Percentiles rank a stretch among this genome's conserved stretches.
Conservation (phyloP, 306 rosid species). For the Delonix regia region DNA sequence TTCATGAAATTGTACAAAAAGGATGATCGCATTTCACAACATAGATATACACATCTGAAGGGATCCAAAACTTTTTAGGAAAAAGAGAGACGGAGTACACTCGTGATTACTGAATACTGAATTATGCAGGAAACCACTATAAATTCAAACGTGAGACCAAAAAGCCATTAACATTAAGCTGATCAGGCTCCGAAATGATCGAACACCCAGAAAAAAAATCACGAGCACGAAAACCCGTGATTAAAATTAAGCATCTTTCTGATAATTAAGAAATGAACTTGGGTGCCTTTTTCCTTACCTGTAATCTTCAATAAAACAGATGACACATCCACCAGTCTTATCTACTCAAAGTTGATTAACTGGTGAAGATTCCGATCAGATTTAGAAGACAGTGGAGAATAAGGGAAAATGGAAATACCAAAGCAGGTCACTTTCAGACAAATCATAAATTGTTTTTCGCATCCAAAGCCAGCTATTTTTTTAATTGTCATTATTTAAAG, state of each 20-base stretch:
- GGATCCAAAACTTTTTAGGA: not conserved
- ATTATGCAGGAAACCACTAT: conserved; percentile 33
- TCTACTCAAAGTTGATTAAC: conserved; percentile 49
- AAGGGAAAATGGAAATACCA: not conserved
- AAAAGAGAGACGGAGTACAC: not conserved
- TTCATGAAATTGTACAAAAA: not conserved
- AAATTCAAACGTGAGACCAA: conserved; percentile 27
- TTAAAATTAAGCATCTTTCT: conserved; percentile 4
- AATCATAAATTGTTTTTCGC: too few relatives aligned
- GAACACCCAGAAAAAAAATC: conserved; percentile 28
- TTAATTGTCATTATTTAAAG: not conserved
- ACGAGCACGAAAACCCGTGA: conserved; percentile 1
- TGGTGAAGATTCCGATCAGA: conserved; percentile 48
- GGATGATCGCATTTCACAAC: conserved; percentile 17
- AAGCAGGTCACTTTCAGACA: conserved; percentile 48
- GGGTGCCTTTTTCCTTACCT: conserved; percentile 37
- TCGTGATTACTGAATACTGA: not conserved
- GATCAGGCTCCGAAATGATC: conserved; percentile 30
- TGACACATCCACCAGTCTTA: conserved; percentile 56
- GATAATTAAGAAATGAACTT: conserved; percentile 20
- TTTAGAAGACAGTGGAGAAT: not conserved
- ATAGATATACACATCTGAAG: conserved; percentile 12
- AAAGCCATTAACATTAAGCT: conserved; percentile 24
- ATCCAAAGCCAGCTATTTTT: not conserved
- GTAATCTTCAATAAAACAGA: conserved; percentile 40